phyloP scores from a whole-genome alignment of 192 early-diverging fungal genomes.

The Coemansia sp. region DNA sequence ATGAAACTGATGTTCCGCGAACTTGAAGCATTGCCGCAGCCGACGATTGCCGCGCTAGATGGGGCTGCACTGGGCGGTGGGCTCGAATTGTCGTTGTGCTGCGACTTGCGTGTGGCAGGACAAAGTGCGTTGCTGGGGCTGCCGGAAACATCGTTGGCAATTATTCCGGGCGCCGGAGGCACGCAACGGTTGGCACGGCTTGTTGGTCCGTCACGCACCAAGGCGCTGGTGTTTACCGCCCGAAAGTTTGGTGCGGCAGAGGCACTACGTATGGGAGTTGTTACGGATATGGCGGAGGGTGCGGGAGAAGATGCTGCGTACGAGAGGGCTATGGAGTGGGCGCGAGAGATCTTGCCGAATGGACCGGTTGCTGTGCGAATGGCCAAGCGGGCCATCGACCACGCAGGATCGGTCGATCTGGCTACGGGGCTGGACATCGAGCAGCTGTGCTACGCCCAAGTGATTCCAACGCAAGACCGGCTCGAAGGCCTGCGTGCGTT shows the following conservation, averaged over 20 bases:
- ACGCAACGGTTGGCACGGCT: conserved; percentile 88
- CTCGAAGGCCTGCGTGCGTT: conserved; percentile 80
- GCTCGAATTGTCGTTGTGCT: conserved; percentile 84
- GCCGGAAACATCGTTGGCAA: conserved; percentile 89
- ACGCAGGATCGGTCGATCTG: conserved; percentile 77
- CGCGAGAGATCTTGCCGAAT: conserved; percentile 70
- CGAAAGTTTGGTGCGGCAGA: conserved; percentile 62
- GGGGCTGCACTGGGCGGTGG: conserved; percentile 93
- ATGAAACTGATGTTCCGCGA: conserved; percentile 77
- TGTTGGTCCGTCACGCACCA: conserved; percentile 83
- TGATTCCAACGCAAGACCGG: conserved; percentile 92
- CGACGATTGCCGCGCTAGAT: conserved; percentile 93
- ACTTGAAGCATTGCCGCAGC: conserved; percentile 84
- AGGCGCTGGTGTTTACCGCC: conserved; percentile 92
- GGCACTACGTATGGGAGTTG: conserved; percentile 71
- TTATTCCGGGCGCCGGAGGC: conserved; percentile 97
- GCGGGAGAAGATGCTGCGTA: conserved; percentile 27
- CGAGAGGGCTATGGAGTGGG: conserved; percentile 76
- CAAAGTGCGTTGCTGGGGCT: conserved; percentile 79
- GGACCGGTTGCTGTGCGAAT: conserved; percentile 87
- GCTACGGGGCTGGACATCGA: conserved; percentile 86
- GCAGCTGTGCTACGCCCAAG: conserved; percentile 91
- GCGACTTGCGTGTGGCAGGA: conserved; percentile 87
- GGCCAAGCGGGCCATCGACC: conserved; percentile 90
- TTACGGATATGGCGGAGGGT: conserved; percentile 62